A percentile compares a stretch with the other conserved stretches of the same genome.
Evolutionary conservation across 768 basidiomycete species (phyloP).

Genomic region (Cubamyces lactineus): DNA sequence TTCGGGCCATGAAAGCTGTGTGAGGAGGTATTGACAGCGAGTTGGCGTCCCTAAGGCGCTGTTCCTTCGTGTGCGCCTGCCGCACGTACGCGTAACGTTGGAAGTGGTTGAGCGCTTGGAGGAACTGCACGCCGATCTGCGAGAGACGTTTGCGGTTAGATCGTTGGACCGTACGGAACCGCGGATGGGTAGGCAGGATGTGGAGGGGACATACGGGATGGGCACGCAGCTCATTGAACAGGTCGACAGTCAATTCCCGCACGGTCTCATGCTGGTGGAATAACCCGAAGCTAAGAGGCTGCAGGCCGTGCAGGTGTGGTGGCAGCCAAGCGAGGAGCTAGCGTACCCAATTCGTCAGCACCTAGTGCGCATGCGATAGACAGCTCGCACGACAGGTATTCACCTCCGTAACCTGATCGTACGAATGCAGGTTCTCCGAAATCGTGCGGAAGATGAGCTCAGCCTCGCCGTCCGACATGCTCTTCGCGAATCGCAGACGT

Average conservation of each 20-base stretch:
- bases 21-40: conserved; percentile 39
- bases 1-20: conserved; percentile 36
- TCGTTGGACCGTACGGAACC: neutral
- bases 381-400: conserved; percentile 25
- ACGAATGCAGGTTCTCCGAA: conserved; percentile 69
- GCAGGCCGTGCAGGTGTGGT: conserved; percentile 78
- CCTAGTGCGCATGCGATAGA: neutral
- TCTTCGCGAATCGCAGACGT: conserved; percentile 74
- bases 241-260: conserved; percentile 78
- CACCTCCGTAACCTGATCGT: conserved; percentile 92
- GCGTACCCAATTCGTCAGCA: neutral
- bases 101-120: conserved; percentile 84
- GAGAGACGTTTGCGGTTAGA: neutral
- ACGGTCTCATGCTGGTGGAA: conserved; percentile 85
- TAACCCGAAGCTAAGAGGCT: conserved; percentile 85
- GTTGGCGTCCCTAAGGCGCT: conserved; percentile 38
- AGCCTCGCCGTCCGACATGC: conserved; percentile 72
- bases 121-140: conserved; percentile 77
- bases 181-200: neutral
- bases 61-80: conserved; percentile 72
- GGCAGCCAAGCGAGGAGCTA: conserved; percentile 83
- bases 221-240: conserved; percentile 78
- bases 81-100: conserved; percentile 88
- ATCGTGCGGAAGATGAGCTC: conserved; percentile 75
- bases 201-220: conserved; percentile 62